Percentiles rank a stretch among this genome's conserved stretches.
These are phyloP conservation scores for Populus hybrid DNA, from an alignment of 441 rosid species.

Conservation along the genomic window DNA sequence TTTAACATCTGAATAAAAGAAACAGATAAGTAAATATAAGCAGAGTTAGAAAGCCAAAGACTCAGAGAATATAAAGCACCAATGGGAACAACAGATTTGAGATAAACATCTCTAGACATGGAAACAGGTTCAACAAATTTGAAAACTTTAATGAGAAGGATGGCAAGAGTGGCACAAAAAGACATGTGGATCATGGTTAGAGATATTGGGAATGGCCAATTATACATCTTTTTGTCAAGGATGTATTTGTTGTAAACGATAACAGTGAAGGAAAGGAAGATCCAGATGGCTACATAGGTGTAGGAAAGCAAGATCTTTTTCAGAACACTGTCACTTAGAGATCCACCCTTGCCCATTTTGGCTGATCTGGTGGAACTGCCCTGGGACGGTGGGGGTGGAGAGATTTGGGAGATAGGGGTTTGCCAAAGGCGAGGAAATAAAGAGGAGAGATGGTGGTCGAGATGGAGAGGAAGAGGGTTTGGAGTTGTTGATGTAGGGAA, in stretches of 20 bases:
- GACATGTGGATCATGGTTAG: slow-evolving; percentile 99
- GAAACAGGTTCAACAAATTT: slow-evolving; percentile 86
- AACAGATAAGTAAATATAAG: slow-evolving; percentile 87
- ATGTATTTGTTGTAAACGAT: slow-evolving; percentile 98
- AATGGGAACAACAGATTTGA: slow-evolving; percentile 91
- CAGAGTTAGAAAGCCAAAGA: slow-evolving; percentile 94
- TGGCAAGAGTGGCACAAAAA: slow-evolving; percentile 80
- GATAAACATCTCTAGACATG: slow-evolving; percentile 74
- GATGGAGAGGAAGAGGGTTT: neutral
- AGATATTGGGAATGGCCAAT: slow-evolving; percentile 94
- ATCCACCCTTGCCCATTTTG: slow-evolving; percentile 76
- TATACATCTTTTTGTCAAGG: slow-evolving; percentile 97
- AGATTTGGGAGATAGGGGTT: neutral
- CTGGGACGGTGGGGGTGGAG: slow-evolving; percentile 10
- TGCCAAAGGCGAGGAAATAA: slow-evolving; percentile 8
- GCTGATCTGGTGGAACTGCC: neutral
- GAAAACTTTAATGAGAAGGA: slow-evolving; percentile 83
- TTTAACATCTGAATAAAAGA: slow-evolving; percentile 96
- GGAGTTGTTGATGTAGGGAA: neutral
- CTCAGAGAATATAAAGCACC: slow-evolving; percentile 84
- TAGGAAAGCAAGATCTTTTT: slow-evolving; percentile 90
- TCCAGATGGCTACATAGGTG: slow-evolving; percentile 91
- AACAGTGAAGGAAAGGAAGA: slow-evolving; percentile 97
- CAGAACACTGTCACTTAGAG: slow-evolving; percentile 77
- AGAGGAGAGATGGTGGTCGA: slow-evolving; percentile 6